Base-by-base conservation (phyloP, 2,329 filamentous ascomycete genomes). In the Fusarium armeniacum region DNA sequence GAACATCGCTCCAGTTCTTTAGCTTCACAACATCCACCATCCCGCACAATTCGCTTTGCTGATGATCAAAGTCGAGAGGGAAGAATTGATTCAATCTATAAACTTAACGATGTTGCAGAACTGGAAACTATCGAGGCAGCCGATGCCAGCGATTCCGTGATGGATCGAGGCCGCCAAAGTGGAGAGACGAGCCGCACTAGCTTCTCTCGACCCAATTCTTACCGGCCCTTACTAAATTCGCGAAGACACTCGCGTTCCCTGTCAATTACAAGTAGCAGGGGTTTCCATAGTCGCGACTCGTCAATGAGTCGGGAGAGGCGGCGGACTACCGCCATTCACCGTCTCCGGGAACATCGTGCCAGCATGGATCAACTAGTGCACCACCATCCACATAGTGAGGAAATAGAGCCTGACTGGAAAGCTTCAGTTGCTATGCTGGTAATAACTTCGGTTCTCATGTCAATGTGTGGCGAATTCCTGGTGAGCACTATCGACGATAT, bases 401-500 rank as follows among this genome's bases (percentile, higher is more conserved):
- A 50, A 2, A 12, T n/a, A 2, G 28, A 47, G 12, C 6, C 65
- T 3, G 70, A 74, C 6, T 59, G 68, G 15, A 45, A 78, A 44
- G 72, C 87, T 80, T 28, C 87, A 5, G 72, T 88, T 1, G 57
- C 85, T 11, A 76, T 88, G 2, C 80, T 90, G 5, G 76, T 89
- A 24, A 70, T 83, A 11, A 83, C 85, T 0, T 89, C 87, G 9
- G 81, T 78, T 4, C 77, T 89, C 32, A 86, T 89, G 55, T 87
- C 87, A 8, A 73, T 88, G 24, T 89, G 85, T 71, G 87, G 87
- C 62, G 87, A 89, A 67, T 88, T 88, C 67, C 84, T 90, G 71
- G 87, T 89, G 36, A 83, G 81, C 54, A 85, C 84, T 51, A 89
- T 90, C 66, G 82, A 86, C 71, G 83, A 83, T 44, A 81, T 90